phyloP scores from a whole-genome alignment of 2,329 filamentous ascomycete species.

The Atkinsonella texensis region DNA sequence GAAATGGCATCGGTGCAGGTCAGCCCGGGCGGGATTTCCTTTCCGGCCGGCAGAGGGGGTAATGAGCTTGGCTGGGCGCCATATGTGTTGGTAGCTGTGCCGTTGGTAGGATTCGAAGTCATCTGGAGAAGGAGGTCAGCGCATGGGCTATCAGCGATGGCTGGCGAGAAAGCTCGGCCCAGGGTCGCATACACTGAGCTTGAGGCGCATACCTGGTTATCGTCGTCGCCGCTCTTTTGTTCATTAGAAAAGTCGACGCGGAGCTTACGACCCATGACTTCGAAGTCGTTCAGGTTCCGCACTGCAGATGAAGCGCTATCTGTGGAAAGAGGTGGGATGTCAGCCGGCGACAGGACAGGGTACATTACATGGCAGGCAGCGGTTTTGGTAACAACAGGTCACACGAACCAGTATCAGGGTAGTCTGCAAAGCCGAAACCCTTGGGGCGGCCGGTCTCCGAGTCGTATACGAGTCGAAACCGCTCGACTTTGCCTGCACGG shows the following conservation, averaged over 20 bases:
- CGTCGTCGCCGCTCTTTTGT: slow-evolving; percentile 58
- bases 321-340: slow-evolving; percentile 17
- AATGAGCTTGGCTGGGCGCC: slow-evolving; percentile 38
- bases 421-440: slow-evolving; percentile 94
- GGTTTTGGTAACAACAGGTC: not conserved
- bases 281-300: slow-evolving; percentile 87
- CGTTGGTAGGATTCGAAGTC: slow-evolving; percentile 20
- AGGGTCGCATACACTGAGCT: not conserved
- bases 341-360: not conserved
- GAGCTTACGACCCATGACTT: slow-evolving; percentile 88
- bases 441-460: slow-evolving; percentile 90
- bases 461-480: slow-evolving; percentile 90
- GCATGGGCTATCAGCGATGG: not conserved
- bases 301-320: slow-evolving; percentile 84
- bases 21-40: slow-evolving; percentile 71
- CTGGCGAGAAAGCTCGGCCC: not conserved
- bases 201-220: slow-evolving; percentile 11
- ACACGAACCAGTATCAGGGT: slow-evolving; percentile 67
- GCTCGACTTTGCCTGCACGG: slow-evolving; percentile 78
- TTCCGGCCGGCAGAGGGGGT: slow-evolving; percentile 72
- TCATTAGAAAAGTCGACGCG: slow-evolving; percentile 95
- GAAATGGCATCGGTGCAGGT: slow-evolving; percentile 86
- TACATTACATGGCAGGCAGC: not conserved
- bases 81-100: slow-evolving; percentile 19
- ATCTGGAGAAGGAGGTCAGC: slow-evolving; percentile 2